These are phyloP conservation scores for Cladobotryum mycophilum DNA, from an alignment of 2,329 filamentous ascomycete genomes.

Conservation along the genomic window DNA sequence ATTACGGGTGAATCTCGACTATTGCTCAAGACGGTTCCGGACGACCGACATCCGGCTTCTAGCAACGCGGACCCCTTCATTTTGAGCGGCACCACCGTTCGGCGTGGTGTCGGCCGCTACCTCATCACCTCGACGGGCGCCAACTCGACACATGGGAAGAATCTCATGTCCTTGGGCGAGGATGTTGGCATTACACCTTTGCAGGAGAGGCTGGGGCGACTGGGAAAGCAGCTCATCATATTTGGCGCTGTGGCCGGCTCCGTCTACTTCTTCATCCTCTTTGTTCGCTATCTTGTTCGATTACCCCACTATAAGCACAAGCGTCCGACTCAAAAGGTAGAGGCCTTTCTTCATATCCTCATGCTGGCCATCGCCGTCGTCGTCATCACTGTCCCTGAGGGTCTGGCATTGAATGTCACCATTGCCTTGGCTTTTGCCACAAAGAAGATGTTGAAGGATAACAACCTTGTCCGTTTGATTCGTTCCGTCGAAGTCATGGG, in stretches of 20 bases:
- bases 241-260: slow-evolving; percentile 35
- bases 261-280: slow-evolving; percentile 36
- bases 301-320: slow-evolving; percentile 28
- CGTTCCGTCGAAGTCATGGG: slow-evolving; percentile 59
- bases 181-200: slow-evolving; percentile 72
- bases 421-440: slow-evolving; percentile 57
- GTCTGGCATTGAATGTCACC: slow-evolving; percentile 54
- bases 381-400: slow-evolving; percentile 55
- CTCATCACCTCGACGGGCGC: slow-evolving; percentile 68
- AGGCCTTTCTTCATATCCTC: slow-evolving; percentile 52
- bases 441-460: slow-evolving; percentile 56
- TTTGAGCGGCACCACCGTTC: slow-evolving; percentile 70
- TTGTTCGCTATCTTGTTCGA: slow-evolving; percentile 33
- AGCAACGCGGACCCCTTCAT: slow-evolving; percentile 65
- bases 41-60: slow-evolving; percentile 53
- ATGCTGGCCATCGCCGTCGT: slow-evolving; percentile 54
- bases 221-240: slow-evolving; percentile 66
- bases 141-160: slow-evolving; percentile 70
- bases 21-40: slow-evolving; percentile 55
- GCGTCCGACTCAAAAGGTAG: slow-evolving; percentile 44
- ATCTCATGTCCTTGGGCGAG: slow-evolving; percentile 70
- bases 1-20: slow-evolving; percentile 71
- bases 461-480: slow-evolving; percentile 54
- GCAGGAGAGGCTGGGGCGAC: slow-evolving; percentile 68
- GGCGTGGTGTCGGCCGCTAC: slow-evolving; percentile 69